Evolutionary conservation across 495 filamentous ascomycete species (phyloP), one percentile per base, ranked within the genome.

Genomic region (Clohesyomyces aquaticus): DNA sequence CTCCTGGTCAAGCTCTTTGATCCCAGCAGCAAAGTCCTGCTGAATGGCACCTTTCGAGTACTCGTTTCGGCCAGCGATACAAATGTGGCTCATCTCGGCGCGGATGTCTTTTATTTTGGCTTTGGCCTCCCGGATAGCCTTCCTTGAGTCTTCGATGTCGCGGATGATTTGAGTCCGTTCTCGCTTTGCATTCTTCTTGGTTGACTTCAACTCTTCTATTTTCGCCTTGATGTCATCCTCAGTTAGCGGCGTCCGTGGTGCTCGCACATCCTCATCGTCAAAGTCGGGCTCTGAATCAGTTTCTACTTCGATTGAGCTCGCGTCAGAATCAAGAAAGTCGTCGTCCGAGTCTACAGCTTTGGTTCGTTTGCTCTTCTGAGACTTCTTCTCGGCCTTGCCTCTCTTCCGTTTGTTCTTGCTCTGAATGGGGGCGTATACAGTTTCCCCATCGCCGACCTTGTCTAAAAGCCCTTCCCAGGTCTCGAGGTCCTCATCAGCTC

Each of bases 11-110:
- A 85, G 73, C 29, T 72, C 76, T 59, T 65, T 75, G n/a, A 87
- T 77, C 0, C 83, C 82, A 11, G 75, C 73, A 6, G 81, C 81
- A 66, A 85, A 88, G 50, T 88, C 83, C 4, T 73, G 67, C 65
- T 80, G 80, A 14, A 87, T 84, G 0, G 77, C 77, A 1, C 64
- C 66, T 41, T 79, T 77, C 0, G 82, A 81, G 50, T 81, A 84
- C 0, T 76, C 52, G 51, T 88, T 88, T 11, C 85, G 76, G 28
- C 75, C 81, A 16, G 75, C 68, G 35, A 88, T 83, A 54, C 84
- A 87, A 9, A 71, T 64, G 1, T 76, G 73, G 26, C 77, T 81
- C 46, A 82, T 66, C 54, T 77, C 63, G 21, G 63, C 56, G 32
- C 75, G 63, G 14, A 78, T 62, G 6, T 70, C 68, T n/a, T 69